phyloP scores from a whole-genome alignment of 2,329 filamentous ascomycete genomes.

The Cadophora sp. region DNA sequence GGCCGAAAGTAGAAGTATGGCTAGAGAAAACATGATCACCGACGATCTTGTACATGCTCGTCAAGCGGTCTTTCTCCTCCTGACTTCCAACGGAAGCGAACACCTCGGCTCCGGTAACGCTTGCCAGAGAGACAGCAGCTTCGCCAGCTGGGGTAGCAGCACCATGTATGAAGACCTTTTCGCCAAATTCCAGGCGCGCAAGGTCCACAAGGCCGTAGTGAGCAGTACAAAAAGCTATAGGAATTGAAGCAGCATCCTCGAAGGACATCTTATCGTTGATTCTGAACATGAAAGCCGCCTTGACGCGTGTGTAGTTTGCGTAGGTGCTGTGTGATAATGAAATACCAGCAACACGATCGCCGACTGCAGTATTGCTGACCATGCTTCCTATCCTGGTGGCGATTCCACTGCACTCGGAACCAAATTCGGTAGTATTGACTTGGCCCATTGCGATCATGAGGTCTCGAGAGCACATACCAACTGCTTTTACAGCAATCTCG shows the following conservation, averaged over 20 bases:
- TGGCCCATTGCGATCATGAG: slow-evolving; percentile 45
- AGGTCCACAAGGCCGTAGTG: slow-evolving; percentile 39
- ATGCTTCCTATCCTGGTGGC: slow-evolving; percentile 43
- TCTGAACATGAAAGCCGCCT: slow-evolving; percentile 31
- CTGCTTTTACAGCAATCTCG: slow-evolving; percentile 43
- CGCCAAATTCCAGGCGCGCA: slow-evolving; percentile 35
- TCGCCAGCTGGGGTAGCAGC: slow-evolving; percentile 45
- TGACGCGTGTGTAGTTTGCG: slow-evolving; percentile 35
- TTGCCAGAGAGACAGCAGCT: slow-evolving; percentile 45
- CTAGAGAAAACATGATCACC: slow-evolving; percentile 36
- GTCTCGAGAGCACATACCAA: slow-evolving; percentile 42
- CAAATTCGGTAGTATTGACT: slow-evolving; percentile 41
- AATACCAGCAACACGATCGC: slow-evolving; percentile 44
- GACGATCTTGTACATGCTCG: slow-evolving; percentile 30
- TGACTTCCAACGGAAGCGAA: slow-evolving; percentile 40
- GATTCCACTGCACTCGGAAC: slow-evolving; percentile 47
- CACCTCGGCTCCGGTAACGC: slow-evolving; percentile 35
- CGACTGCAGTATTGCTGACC: slow-evolving; percentile 38
- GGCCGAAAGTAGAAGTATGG: slow-evolving; percentile 34
- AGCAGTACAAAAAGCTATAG: slow-evolving; percentile 39
- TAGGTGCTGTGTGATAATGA: slow-evolving; percentile 35
- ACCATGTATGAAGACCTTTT: slow-evolving; percentile 46
- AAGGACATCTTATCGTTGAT: slow-evolving; percentile 34
- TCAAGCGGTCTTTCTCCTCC: slow-evolving; percentile 35
- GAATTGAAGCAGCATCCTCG: slow-evolving; percentile 38